These are phyloP conservation scores for Gnomoniopsis sp. DNA, from an alignment of 2,329 filamentous ascomycete species.

Conservation along the genomic window DNA sequence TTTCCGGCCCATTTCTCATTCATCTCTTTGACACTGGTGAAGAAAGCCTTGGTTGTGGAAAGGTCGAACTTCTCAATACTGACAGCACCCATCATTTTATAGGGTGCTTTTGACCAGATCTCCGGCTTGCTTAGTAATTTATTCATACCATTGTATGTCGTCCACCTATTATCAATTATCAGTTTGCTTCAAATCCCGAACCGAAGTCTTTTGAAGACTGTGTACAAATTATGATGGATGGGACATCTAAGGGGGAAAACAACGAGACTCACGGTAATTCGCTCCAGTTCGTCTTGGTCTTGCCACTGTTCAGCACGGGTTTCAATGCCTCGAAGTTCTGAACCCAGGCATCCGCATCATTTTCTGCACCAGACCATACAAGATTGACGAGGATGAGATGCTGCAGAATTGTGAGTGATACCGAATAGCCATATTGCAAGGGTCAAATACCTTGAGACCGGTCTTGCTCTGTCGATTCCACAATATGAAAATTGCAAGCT, in stretches of 20 bases:
- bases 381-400: constrained; percentile 1
- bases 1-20: constrained; percentile 5
- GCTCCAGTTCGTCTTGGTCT: not conserved
- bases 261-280: not conserved
- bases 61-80: not conserved
- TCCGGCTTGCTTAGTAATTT: constrained; percentile 1
- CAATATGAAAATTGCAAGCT: not conserved
- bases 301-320: not conserved
- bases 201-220: no score
- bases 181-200: no score
- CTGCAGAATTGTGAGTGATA: not conserved
- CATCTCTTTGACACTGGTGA: not conserved
- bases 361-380: not conserved
- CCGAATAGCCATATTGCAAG: accelerated
- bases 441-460: not conserved
- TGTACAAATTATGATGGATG: no score
- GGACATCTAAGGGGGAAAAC: no score
- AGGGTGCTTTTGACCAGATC: not conserved
- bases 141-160: constrained; percentile 4
- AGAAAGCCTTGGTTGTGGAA: not conserved
- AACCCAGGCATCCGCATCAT: not conserved
- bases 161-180: not conserved
- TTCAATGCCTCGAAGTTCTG: not conserved
- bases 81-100: constrained; percentile 2
- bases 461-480: constrained; percentile 2